Evolutionary conservation across 345 rosid genomes (phyloP).

Genomic region (Brassica juncea): DNA sequence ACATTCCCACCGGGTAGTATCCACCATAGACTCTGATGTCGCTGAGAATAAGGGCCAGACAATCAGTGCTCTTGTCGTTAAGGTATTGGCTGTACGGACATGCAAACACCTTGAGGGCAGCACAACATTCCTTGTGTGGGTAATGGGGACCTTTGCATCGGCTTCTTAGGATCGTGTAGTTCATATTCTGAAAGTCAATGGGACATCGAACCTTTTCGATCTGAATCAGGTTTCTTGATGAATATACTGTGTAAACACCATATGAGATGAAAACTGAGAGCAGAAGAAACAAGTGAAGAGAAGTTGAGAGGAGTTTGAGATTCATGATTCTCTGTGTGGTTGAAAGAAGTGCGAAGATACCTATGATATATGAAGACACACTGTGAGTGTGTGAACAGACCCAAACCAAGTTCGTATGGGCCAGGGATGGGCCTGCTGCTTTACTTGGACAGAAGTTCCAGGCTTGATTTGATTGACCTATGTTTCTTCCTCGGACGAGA

Average conservation of each 20-base stretch:
- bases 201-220: neutral
- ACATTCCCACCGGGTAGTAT: neutral
- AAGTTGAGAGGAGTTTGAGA: neutral
- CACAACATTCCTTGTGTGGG: neutral
- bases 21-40: neutral
- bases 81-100: neutral
- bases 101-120: neutral
- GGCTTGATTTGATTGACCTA: too few relatives aligned
- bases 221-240: neutral
- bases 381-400: neutral
- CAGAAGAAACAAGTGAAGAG: neutral
- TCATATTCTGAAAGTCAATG: neutral
- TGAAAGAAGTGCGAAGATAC: neutral
- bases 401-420: neutral
- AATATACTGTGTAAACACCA: neutral
- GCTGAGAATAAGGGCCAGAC: neutral
- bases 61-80: neutral
- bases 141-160: neutral
- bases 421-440: neutral
- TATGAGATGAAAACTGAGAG: neutral
- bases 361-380: neutral
- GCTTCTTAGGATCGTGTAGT: neutral
- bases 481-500: too few relatives aligned
- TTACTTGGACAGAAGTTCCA: neutral
- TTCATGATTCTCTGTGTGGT: neutral